A percentile compares a stretch with the other conserved stretches of the same genome.
Conservation (phyloP, 1,284 basidiomycete genomes). For the Leccinum glutinopallens region DNA sequence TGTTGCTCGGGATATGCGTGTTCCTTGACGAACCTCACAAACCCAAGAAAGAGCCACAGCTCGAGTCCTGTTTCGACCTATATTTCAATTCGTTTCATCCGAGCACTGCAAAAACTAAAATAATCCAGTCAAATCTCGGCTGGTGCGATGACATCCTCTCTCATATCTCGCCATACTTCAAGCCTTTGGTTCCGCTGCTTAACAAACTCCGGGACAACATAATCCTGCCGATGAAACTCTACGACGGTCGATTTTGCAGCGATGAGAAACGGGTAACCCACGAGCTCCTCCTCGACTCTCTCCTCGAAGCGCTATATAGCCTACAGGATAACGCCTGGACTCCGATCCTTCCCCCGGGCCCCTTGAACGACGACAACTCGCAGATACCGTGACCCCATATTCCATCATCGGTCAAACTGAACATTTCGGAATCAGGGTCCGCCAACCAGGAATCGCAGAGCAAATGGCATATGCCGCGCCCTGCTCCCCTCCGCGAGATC, state of each 20-base stretch:
- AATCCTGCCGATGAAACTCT: too few relatives aligned
- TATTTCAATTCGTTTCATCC: neutral
- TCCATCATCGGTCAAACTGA: too few relatives aligned
- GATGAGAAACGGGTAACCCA: too few relatives aligned
- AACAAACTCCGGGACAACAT: neutral
- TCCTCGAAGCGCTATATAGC: too few relatives aligned
- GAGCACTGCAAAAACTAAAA: neutral
- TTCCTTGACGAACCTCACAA: neutral
- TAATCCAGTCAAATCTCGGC: neutral
- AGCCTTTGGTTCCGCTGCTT: neutral
- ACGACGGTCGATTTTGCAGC: too few relatives aligned
- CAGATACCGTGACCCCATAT: too few relatives aligned
- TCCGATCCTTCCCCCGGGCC: too few relatives aligned
- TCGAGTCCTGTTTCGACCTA: neutral
- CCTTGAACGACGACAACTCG: too few relatives aligned
- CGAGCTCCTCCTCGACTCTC: too few relatives aligned
- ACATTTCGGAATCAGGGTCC: neutral
- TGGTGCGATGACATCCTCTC: neutral
- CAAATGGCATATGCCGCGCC: neutral
- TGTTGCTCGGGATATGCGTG: neutral
- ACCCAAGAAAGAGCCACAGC: neutral
- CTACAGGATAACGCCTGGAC: too few relatives aligned
- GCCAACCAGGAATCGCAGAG: neutral
- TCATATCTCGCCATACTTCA: neutral
- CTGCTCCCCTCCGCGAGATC: neutral